phyloP scores from a whole-genome alignment of 306 rosid species.

The Cucurbita argyrosperma region DNA sequence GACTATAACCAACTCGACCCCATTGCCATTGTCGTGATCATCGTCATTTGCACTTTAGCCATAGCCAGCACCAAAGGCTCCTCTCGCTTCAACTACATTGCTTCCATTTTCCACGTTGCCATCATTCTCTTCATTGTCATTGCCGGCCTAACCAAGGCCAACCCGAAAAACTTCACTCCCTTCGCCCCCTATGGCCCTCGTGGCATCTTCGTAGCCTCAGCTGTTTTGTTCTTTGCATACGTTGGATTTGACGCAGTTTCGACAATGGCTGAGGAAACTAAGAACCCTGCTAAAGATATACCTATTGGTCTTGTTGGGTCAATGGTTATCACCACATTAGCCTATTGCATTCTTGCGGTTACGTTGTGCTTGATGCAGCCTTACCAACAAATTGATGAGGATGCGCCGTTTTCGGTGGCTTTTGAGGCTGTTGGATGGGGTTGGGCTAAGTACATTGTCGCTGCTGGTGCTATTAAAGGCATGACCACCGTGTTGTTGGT shows the following conservation, averaged over 20 bases:
- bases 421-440: conserved; percentile 50
- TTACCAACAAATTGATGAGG: background rate
- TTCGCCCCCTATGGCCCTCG: conserved; percentile 28
- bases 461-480: conserved; percentile 65
- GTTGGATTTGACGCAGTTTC: conserved; percentile 72
- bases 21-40: conserved; percentile 36
- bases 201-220: conserved; percentile 49
- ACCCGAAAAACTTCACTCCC: conserved; percentile 22
- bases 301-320: conserved; percentile 79
- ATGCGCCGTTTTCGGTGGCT: conserved; percentile 58
- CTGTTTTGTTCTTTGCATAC: conserved; percentile 77
- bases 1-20: conserved; percentile 52
- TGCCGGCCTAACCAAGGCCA: conserved; percentile 54
- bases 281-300: conserved; percentile 59
- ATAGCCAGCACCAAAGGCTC: conserved; percentile 69
- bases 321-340: conserved; percentile 32
- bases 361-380: conserved; percentile 71
- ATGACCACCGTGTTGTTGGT: conserved; percentile 75
- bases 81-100: conserved; percentile 64
- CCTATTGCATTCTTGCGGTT: conserved; percentile 40
- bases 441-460: conserved; percentile 83
- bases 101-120: conserved; percentile 41
- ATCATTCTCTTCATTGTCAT: conserved; percentile 54
- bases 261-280: conserved; percentile 86
- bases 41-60: conserved; percentile 29